A percentile compares a stretch with the other conserved stretches of the same genome.
These are phyloP conservation scores for Scytalidium lignicola DNA, from an alignment of 2,329 filamentous ascomycete genomes.

Conservation along the genomic window DNA sequence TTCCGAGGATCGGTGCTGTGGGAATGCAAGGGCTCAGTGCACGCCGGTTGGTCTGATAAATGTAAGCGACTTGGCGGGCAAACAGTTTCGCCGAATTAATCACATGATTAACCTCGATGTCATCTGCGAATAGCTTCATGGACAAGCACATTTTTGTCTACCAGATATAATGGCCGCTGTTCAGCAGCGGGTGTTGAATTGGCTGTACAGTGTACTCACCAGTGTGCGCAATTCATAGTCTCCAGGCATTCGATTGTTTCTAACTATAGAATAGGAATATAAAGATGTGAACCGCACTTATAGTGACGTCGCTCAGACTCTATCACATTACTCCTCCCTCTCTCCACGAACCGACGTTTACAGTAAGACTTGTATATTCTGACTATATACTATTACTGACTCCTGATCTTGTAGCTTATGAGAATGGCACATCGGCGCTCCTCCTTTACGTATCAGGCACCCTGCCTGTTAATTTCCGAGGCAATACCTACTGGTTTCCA, in stretches of 20 bases:
- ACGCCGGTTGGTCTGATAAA: too few species aligned
- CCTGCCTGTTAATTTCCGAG: conserved; percentile 85
- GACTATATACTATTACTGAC: neutral
- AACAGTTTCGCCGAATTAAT: neutral
- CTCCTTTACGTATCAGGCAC: conserved; percentile 84
- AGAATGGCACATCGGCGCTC: conserved; percentile 80
- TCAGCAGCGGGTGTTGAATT: conserved; percentile 85
- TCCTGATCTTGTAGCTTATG: conserved; percentile 60
- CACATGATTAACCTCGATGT: conserved; percentile 8
- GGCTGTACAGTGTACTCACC: conserved; percentile 88
- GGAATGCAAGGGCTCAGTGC: neutral
- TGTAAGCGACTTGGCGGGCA: neutral
- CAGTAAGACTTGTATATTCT: conserved; percentile 51
- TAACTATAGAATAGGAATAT: conserved; percentile 66
- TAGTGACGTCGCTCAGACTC: conserved; percentile 78
- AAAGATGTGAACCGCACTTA: conserved; percentile 89
- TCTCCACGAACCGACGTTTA: conserved; percentile 90
- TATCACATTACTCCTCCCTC: conserved; percentile 74
- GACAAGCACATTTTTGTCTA: conserved; percentile 9
- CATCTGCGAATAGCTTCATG: conserved; percentile 16
- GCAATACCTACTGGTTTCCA: conserved; percentile 84
- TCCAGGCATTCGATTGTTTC: neutral
- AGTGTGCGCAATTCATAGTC: conserved; percentile 46
- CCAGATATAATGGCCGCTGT: conserved; percentile 49
- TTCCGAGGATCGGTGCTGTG: conserved; percentile 2